Percentiles rank a stretch among this genome's conserved stretches.
Evolutionary conservation across 192 early-diverging fungal genomes (phyloP).

Genomic region (Phlyctochytrium bullatum): DNA sequence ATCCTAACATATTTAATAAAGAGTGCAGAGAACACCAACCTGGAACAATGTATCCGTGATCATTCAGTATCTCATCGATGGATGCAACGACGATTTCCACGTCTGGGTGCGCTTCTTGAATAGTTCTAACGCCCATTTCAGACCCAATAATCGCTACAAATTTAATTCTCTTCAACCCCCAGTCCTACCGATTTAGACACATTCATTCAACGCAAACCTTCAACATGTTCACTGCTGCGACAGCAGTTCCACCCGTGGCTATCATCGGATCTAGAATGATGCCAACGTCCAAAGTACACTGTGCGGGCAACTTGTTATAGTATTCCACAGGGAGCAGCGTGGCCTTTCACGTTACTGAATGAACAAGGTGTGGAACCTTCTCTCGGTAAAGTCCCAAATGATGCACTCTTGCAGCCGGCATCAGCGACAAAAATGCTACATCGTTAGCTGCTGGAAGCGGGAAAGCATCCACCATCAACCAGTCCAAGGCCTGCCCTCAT

Average conservation of each 20-base stretch:
- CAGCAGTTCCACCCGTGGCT: slow-evolving; percentile 76
- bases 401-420: slow-evolving; percentile 70
- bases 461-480: slow-evolving; percentile 21
- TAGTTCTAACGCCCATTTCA: slow-evolving; percentile 41
- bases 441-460: background rate
- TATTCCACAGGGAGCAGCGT: slow-evolving; percentile 88
- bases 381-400: slow-evolving; percentile 83
- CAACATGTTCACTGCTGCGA: slow-evolving; percentile 73
- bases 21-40: slow-evolving; percentile 20
- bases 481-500: slow-evolving; percentile 32
- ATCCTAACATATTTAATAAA: background rate
- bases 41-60: slow-evolving; percentile 57
- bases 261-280: slow-evolving; percentile 80
- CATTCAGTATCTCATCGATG: slow-evolving; percentile 57
- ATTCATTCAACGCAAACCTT: slow-evolving; percentile 21
- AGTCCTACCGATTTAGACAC: slow-evolving; percentile 37
- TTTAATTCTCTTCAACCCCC: slow-evolving; percentile 73
- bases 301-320: slow-evolving; percentile 83
- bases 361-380: slow-evolving; percentile 37
- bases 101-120: slow-evolving; percentile 47
- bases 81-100: slow-evolving; percentile 55
- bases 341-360: slow-evolving; percentile 24
- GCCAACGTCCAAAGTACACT: slow-evolving; percentile 65
- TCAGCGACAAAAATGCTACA: slow-evolving; percentile 49
- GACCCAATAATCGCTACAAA: slow-evolving; percentile 66